Evolutionary conservation across 1,139 yeast species (phyloP), one percentile per base, ranked within the genome.

Genomic region (Magnusiomyces suaveolens): DNA sequence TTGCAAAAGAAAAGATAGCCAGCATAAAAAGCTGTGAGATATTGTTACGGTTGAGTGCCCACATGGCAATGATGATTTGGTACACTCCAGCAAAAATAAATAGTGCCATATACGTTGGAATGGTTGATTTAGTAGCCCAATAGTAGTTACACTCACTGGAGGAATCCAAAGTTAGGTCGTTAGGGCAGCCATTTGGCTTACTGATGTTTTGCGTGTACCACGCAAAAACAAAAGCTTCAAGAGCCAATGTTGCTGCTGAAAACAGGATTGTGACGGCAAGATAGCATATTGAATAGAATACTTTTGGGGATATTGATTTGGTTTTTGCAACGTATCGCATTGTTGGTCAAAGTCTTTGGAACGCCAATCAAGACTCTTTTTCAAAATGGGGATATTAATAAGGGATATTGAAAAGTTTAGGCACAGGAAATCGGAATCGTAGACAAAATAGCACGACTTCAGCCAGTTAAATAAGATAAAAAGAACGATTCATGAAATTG

Each of bases 31-130:
- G 58, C 56, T 68, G 63, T 68, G 69, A 61, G 59, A 77, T 72
- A 60, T 79, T 78, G 60, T 75, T 70, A 18, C 74, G 68, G 52
- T 65, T 61, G 21, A 78, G 65, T 1, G 80, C 80, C 50, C 77
- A 69, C 16, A 66, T 59, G 1, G 80, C 70, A 44, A 77, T 66
- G 0, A 69, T 53, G 25, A 76, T 67, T 56, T 74, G 78, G 60
- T 70, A 76, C 4, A 74, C 56, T 54, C 66, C 70, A 2, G 78
- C 78, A 63, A 76, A 76, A 33, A 75, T 72, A 60, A 75, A 75
- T n/a, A 76, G 65, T 1, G 78, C 78, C 53, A 70, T 58, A 54
- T 70, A 70, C 2, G 72, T 68, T 4, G 72, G 72, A 43, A 68
- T 65, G 1, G 72, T 65, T 43, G 59, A 14, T 59, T 54, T 36